Conservation (phyloP, 352 stramenopile genomes). For the Lagenidium giganteum region DNA sequence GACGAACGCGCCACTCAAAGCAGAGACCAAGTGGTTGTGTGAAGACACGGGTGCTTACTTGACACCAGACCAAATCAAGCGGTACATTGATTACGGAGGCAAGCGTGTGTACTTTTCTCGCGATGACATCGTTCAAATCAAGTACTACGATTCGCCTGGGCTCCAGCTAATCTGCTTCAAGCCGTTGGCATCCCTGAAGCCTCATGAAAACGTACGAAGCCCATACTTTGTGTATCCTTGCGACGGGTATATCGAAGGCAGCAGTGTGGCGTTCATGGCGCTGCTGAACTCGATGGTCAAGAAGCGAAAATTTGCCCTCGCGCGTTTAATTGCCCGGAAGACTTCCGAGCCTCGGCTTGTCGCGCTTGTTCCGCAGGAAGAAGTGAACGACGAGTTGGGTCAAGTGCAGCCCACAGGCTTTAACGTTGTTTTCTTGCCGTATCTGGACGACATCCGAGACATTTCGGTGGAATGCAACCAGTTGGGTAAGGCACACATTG, state of each 20-base stretch:
- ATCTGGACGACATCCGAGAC: conserved; percentile 78
- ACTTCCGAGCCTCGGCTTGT: conserved; percentile 74
- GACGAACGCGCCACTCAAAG: conserved; percentile 72
- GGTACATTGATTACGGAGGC: conserved; percentile 66
- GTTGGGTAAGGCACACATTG: conserved; percentile 19
- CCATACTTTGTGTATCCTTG: conserved; percentile 83
- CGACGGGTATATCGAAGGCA: conserved; percentile 75
- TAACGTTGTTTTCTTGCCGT: conserved; percentile 74
- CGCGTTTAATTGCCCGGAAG: conserved; percentile 65
- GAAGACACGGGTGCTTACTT: conserved; percentile 76
- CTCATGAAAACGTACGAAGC: conserved; percentile 63
- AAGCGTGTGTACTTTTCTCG: conserved; percentile 76
- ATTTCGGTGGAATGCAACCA: conserved; percentile 34
- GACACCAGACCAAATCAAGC: conserved; percentile 68
- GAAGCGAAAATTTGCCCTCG: conserved; percentile 62
- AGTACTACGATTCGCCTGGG: conserved; percentile 66
- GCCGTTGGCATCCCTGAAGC: conserved; percentile 43
- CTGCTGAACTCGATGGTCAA: conserved; percentile 60
- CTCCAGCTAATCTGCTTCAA: conserved; percentile 84
- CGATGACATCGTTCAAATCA: conserved; percentile 79
- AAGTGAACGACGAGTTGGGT: conserved; percentile 68
- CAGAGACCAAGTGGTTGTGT: conserved; percentile 82
- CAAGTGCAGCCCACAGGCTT: conserved; percentile 78
- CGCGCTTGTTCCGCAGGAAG: conserved; percentile 70
- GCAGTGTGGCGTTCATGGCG: conserved; percentile 59